These are phyloP conservation scores for Hypoxylon sp. DNA, from an alignment of 2,329 filamentous ascomycete genomes.

Conservation along the genomic window DNA sequence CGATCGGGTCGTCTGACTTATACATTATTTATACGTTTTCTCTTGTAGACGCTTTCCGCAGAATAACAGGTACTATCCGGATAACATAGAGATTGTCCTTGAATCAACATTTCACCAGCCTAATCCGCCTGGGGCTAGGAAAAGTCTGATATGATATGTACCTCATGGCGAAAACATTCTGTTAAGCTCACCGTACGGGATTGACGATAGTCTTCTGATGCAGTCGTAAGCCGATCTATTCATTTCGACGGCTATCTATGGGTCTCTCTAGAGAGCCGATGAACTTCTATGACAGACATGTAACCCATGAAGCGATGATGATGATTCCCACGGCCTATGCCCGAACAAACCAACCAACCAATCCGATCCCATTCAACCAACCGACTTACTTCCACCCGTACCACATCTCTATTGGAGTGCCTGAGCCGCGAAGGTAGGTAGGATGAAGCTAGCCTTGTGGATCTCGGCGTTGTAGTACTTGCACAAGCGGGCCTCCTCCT, in stretches of 20 bases:
- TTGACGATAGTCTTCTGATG: not conserved
- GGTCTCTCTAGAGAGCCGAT: not conserved
- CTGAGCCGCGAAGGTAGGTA: constrained; percentile 94
- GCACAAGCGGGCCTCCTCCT: constrained; percentile 95
- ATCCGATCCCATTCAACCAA: not conserved
- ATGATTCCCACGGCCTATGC: not conserved
- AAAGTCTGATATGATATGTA: not conserved
- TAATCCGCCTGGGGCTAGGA: not conserved
- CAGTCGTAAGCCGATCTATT: constrained; percentile 20
- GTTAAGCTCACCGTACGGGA: not conserved
- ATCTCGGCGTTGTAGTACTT: constrained; percentile 98
- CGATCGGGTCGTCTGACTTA: too few species aligned
- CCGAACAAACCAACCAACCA: not conserved
- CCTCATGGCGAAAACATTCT: not conserved
- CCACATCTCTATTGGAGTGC: constrained; percentile 67
- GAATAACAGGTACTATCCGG: too few species aligned
- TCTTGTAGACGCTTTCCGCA: too few species aligned
- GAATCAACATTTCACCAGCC: not conserved
- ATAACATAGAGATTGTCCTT: not conserved
- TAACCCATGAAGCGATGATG: not conserved
- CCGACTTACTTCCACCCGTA: not conserved
- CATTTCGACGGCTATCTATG: constrained; percentile 18
- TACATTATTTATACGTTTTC: too few species aligned
- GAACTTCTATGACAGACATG: constrained; percentile 3
- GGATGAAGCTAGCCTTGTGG: constrained; percentile 92